Evolutionary conservation across 129 eudicot species (phyloP).

Genomic region (Artemisia argyi): DNA sequence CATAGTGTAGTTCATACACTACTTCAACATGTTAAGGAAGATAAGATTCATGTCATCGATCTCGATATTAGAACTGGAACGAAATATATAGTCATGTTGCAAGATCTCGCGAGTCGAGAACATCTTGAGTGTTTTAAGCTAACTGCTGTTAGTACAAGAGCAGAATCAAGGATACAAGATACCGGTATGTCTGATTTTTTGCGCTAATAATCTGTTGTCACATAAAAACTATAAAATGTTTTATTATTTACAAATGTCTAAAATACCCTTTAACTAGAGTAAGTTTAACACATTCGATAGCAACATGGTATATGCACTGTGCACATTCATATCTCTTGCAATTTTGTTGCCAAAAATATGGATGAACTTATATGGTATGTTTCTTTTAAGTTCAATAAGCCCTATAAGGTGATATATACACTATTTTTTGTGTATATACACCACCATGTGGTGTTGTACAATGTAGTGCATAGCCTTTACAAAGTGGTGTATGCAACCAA

Average conservation of each 20-base stretch:
- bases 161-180: constrained; percentile 18
- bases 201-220: background rate
- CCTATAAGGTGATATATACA: too few species aligned
- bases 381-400: too few species aligned
- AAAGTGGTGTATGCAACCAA: too few species aligned
- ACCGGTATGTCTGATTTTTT: background rate
- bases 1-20: constrained; percentile 39
- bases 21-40: constrained; percentile 31
- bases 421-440: too few species aligned
- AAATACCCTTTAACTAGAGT: background rate
- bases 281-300: too few species aligned
- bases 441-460: too few species aligned
- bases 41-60: constrained; percentile 49
- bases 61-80: constrained; percentile 46
- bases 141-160: constrained; percentile 51
- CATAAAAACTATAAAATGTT: background rate
- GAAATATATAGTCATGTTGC: constrained; percentile 43
- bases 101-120: constrained; percentile 38
- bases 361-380: too few species aligned
- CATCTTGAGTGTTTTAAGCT: constrained; percentile 40
- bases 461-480: too few species aligned
- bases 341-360: too few species aligned
- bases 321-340: too few species aligned
- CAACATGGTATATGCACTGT: too few species aligned
- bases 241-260: background rate